Conservation (phyloP, 257 asterid species). For the Thymus quinquecostatus region DNA sequence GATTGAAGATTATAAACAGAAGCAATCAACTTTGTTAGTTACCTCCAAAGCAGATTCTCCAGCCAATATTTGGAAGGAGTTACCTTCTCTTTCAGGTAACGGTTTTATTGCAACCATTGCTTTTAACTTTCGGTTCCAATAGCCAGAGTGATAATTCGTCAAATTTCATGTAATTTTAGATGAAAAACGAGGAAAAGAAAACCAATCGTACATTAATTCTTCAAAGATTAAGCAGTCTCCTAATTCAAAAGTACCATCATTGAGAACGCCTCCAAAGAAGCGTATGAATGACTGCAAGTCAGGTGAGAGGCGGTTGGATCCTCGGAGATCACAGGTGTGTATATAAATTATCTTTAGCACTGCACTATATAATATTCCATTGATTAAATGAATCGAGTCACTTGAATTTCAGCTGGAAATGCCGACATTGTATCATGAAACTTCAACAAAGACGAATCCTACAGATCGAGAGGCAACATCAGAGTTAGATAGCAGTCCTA, state of each 20-base stretch:
- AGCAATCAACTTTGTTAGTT: conserved; percentile 50
- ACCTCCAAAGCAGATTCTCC: conserved; percentile 43
- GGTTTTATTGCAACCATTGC: background rate
- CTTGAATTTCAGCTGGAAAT: conserved; percentile 48
- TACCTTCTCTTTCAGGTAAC: conserved; percentile 49
- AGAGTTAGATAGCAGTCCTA: conserved; percentile 49
- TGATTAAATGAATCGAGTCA: conserved; percentile 6
- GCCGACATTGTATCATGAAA: conserved; percentile 35
- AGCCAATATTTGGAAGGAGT: conserved; percentile 34
- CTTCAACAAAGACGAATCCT: conserved; percentile 38
- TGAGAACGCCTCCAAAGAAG: conserved; percentile 53
- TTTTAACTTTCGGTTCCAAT: conserved; percentile 41
- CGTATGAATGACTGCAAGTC: conserved; percentile 43
- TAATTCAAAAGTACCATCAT: conserved; percentile 39
- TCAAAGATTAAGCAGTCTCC: conserved; percentile 52
- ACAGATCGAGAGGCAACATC: conserved; percentile 37
- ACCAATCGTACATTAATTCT: conserved; percentile 44
- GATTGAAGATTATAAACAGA: conserved; percentile 45
- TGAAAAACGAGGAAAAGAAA: conserved; percentile 62
- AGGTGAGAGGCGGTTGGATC: conserved; percentile 48
- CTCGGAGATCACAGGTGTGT: conserved; percentile 55
- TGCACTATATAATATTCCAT: conserved; percentile 6
- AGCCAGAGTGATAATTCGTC: background rate
- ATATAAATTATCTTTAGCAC: conserved; percentile 8
- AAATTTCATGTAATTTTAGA: conserved; percentile 40